phyloP scores from a whole-genome alignment of 345 rosid genomes.

The Salix koriyanagi region DNA sequence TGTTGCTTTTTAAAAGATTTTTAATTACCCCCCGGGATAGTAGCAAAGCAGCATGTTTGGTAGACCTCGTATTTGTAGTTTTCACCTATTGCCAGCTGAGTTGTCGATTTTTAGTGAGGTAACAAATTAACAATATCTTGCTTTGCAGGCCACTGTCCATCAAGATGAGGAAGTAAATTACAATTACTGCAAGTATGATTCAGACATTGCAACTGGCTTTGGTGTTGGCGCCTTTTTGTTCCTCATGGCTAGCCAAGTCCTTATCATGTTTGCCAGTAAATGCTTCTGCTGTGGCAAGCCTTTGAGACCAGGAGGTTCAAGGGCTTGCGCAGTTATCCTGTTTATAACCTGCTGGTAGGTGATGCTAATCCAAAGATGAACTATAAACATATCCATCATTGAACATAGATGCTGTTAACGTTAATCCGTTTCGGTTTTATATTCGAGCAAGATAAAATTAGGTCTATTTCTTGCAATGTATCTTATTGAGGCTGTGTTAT shows the following conservation, averaged over 20 bases:
- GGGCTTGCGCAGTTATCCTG: constrained; percentile 79
- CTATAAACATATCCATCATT: background rate
- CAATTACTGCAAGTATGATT: constrained; percentile 68
- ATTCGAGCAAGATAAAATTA: background rate
- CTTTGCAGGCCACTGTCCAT: constrained; percentile 52
- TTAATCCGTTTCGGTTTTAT: background rate
- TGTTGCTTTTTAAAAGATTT: background rate
- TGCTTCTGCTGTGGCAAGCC: constrained; percentile 95
- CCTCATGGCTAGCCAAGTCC: constrained; percentile 62
- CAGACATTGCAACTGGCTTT: constrained; percentile 79
- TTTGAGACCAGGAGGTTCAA: constrained; percentile 74
- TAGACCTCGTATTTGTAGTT: background rate
- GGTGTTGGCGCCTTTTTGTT: constrained; percentile 83
- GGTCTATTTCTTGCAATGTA: background rate
- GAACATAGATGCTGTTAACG: background rate
- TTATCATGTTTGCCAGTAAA: constrained; percentile 80
- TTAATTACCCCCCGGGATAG: background rate
- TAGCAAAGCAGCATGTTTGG: background rate
- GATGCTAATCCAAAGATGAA: background rate
- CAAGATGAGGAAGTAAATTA: constrained; percentile 47
- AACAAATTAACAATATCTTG: background rate
- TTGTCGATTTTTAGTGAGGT: background rate
- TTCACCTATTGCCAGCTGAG: background rate
- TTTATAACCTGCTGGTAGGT: constrained; percentile 82
- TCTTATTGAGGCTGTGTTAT: background rate